phyloP scores from a whole-genome alignment of 1,139 yeast species.

The Geotrichum cucujoidarum region DNA sequence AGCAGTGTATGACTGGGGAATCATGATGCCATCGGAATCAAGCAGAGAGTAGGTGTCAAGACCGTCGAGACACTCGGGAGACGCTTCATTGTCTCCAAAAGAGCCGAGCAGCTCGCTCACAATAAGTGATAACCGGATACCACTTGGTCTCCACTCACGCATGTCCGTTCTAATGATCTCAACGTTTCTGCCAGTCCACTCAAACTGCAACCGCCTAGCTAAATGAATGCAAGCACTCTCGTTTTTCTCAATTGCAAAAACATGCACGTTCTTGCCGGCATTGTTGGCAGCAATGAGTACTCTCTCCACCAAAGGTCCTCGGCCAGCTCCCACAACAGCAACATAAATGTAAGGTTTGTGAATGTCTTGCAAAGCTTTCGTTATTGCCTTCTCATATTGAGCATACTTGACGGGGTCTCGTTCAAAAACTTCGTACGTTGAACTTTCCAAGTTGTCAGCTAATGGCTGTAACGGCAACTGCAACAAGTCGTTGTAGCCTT shows the following conservation, averaged over 20 bases:
- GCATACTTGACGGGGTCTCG: conserved; percentile 62
- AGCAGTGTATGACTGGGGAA: conserved; percentile 58
- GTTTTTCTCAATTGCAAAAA: conserved; percentile 69
- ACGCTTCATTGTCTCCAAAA: conserved; percentile 84
- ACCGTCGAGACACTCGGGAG: conserved; percentile 66
- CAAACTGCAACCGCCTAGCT: conserved; percentile 26
- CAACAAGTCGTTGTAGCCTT: conserved; percentile 40
- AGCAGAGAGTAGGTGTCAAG: conserved; percentile 30
- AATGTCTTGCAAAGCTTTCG: conserved; percentile 48
- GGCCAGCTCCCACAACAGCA: conserved; percentile 79
- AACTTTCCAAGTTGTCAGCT: conserved; percentile 49
- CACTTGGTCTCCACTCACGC: conserved; percentile 43
- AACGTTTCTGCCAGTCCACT: conserved; percentile 41
- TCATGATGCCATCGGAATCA: conserved; percentile 43
- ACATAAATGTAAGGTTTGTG: conserved; percentile 33
- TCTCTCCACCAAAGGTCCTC: conserved; percentile 69
- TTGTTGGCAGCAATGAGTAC: conserved; percentile 43
- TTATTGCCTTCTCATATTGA: conserved; percentile 62
- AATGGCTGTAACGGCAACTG: conserved; percentile 72
- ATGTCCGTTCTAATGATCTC: conserved; percentile 54
- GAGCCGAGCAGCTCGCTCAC: conserved; percentile 84
- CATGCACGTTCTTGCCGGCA: conserved; percentile 34
- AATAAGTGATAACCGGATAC: conserved; percentile 46
- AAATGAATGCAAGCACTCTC: conserved; percentile 50
- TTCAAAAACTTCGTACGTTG: conserved; percentile 66